These are phyloP conservation scores for Cyberlindnera sargentensis DNA, from an alignment of 805 yeast genomes.

Conservation along the genomic window DNA sequence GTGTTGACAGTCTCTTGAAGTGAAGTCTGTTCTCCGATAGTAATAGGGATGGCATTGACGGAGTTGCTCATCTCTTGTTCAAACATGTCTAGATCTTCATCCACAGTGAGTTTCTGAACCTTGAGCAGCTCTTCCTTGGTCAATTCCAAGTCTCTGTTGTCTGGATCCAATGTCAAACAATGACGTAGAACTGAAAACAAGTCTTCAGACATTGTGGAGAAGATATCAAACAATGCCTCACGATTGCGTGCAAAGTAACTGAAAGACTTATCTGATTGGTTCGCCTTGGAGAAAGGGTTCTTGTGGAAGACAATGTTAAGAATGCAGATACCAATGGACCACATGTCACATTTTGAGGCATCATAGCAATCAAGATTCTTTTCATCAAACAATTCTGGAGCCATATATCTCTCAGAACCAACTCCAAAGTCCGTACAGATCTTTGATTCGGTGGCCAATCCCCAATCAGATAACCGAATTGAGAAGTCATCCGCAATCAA, in stretches of 20 bases:
- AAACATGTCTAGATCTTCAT: conserved; percentile 55
- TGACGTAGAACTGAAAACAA: conserved; percentile 77
- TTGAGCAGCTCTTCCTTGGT: conserved; percentile 55
- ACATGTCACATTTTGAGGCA: conserved; percentile 76
- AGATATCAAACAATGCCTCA: conserved; percentile 86
- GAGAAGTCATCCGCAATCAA: conserved; percentile 48
- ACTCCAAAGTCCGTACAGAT: conserved; percentile 71
- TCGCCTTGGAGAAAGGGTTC: conserved; percentile 80
- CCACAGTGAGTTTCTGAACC: conserved; percentile 70
- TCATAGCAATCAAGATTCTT: conserved; percentile 52
- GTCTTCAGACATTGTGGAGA: conserved; percentile 82
- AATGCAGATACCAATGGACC: conserved; percentile 84
- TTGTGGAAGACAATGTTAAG: conserved; percentile 82
- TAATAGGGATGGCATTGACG: conserved; percentile 16
- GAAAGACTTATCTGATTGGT: conserved; percentile 73
- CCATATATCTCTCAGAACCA: conserved; percentile 91
- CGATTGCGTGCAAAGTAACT: conserved; percentile 80
- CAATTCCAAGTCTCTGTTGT: conserved; percentile 59
- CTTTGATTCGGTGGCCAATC: conserved; percentile 48
- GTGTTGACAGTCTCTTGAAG: conserved; percentile 25
- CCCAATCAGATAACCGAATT: conserved; percentile 71
- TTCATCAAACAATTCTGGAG: conserved; percentile 79
- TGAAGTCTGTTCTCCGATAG: conserved; percentile 10
- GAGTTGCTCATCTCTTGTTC: conserved; percentile 31
- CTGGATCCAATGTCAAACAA: conserved; percentile 79